These are phyloP conservation scores for Lathyrus oleraceus DNA, from an alignment of 306 rosid genomes.

Conservation along the genomic window DNA sequence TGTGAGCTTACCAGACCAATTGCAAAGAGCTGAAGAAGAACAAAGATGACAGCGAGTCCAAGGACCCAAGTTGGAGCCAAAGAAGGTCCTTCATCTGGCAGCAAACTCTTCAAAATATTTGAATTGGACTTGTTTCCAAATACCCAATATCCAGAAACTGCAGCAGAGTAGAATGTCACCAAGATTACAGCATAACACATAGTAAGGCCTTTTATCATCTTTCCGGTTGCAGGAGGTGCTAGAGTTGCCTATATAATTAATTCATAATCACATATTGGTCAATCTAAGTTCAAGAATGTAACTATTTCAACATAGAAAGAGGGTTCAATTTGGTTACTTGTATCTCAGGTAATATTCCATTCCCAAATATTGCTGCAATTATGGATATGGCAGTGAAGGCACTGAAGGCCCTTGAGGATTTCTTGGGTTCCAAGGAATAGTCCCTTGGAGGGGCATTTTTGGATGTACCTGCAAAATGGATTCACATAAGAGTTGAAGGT, in stretches of 20 bases:
- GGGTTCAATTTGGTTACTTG: conserved; percentile 52
- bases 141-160: conserved; percentile 81
- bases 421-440: conserved; percentile 63
- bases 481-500: background rate
- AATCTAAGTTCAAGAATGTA: background rate
- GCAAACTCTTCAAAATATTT: conserved; percentile 66
- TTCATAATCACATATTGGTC: conserved; percentile 20
- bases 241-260: conserved; percentile 79
- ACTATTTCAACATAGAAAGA: conserved; percentile 5
- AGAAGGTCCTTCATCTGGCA: conserved; percentile 78
- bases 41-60: conserved; percentile 69
- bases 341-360: conserved; percentile 93
- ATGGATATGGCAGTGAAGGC: conserved; percentile 94
- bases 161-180: conserved; percentile 78
- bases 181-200: conserved; percentile 82
- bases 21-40: conserved; percentile 94
- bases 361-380: conserved; percentile 87
- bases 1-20: conserved; percentile 70
- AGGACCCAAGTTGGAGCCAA: conserved; percentile 89
- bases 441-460: conserved; percentile 55
- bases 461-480: conserved; percentile 52
- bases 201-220: conserved; percentile 87
- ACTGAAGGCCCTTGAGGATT: conserved; percentile 55
- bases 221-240: conserved; percentile 95
- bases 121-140: conserved; percentile 82